A percentile compares a stretch with the other conserved stretches of the same genome.
phyloP scores from a whole-genome alignment of 352 stramenopile genomes.

The Peronospora tabacina region DNA sequence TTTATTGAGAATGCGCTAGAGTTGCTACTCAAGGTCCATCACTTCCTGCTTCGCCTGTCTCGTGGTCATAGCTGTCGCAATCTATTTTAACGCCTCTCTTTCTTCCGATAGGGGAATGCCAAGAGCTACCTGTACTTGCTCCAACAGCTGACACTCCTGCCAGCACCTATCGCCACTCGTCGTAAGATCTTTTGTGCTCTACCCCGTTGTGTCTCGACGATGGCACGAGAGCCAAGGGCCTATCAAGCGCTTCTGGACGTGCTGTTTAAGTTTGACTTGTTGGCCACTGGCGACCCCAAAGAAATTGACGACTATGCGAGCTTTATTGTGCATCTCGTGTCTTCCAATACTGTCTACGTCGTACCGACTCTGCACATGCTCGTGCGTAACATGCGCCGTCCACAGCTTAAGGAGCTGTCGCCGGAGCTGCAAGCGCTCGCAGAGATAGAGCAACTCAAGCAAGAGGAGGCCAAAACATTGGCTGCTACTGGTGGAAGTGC shows the following conservation, averaged over 20 bases:
- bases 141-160: constrained; percentile 46
- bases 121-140: constrained; percentile 76
- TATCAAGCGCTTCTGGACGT: constrained; percentile 68
- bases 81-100: no score
- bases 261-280: constrained; percentile 76
- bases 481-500: constrained; percentile 24
- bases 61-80: background rate
- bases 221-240: constrained; percentile 59
- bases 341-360: constrained; percentile 77
- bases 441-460: constrained; percentile 6
- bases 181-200: constrained; percentile 71
- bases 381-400: constrained; percentile 58
- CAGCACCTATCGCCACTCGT: constrained; percentile 33
- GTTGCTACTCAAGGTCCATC: constrained; percentile 55
- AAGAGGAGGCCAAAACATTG: constrained; percentile 6
- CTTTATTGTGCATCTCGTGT: constrained; percentile 75
- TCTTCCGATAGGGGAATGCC: constrained; percentile 47
- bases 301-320: constrained; percentile 64
- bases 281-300: constrained; percentile 31
- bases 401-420: constrained; percentile 39
- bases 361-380: constrained; percentile 79
- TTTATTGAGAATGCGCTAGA: constrained; percentile 84
- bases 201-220: constrained; percentile 64
- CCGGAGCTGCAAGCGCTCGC: constrained; percentile 21
- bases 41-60: background rate